Evolutionary conservation across 768 basidiomycete species (phyloP).

Genomic region (Inosperma sp.): DNA sequence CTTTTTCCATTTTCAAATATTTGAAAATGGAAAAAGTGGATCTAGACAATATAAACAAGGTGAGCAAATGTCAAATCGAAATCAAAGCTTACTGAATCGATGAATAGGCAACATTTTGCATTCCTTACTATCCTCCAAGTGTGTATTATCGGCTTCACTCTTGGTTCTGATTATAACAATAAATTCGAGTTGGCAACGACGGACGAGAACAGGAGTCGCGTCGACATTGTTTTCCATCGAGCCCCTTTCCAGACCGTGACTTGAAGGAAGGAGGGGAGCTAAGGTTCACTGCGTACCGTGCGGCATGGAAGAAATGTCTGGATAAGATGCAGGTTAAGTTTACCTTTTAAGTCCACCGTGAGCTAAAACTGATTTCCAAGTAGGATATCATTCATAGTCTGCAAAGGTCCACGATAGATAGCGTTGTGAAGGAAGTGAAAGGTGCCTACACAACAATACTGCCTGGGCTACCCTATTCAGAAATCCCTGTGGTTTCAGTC

Average conservation of each 20-base stretch:
- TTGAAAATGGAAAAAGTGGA: no score
- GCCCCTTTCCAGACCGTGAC: not conserved
- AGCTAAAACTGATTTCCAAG: not conserved
- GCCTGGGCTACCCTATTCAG: conserved; percentile 53
- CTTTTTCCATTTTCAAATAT: no score
- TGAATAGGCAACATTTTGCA: no score
- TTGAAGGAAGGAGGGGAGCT: conserved; percentile 15
- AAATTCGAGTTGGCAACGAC: no score
- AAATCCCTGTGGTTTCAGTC: conserved; percentile 57
- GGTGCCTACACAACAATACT: conserved; percentile 43
- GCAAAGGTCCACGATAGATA: conserved; percentile 44
- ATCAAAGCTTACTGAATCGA: no score
- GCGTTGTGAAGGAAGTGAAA: conserved; percentile 40
- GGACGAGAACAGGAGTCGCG: no score
- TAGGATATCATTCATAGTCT: conserved; percentile 46
- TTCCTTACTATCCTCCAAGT: no score
- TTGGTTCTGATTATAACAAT: no score
- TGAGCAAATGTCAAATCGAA: no score
- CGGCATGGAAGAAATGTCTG: conserved; percentile 58
- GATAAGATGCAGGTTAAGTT: conserved; percentile 47
- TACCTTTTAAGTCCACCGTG: not conserved
- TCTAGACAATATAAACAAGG: no score
- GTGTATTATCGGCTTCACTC: no score
- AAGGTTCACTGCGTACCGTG: conserved; percentile 48
- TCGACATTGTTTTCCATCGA: not conserved